These are phyloP conservation scores for Peronospora farinosa DNA, from an alignment of 352 stramenopile species.

Conservation along the genomic window DNA sequence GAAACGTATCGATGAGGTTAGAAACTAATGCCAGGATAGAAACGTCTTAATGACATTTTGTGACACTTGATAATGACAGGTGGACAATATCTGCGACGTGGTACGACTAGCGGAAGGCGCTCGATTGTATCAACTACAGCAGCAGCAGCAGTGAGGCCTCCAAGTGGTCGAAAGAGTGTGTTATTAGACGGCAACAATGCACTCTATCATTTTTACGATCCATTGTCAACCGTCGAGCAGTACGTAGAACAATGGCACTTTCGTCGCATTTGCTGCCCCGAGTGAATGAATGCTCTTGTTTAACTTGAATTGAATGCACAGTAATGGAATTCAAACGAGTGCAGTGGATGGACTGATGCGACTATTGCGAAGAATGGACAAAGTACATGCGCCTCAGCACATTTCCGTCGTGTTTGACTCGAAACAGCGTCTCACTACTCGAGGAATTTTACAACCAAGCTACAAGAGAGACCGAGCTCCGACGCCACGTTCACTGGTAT, in stretches of 20 bases:
- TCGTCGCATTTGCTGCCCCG: too few species aligned
- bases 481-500: constrained; percentile 31
- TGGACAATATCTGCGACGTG: too few species aligned
- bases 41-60: too few species aligned
- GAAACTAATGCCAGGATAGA: too few species aligned
- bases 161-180: constrained; percentile 29
- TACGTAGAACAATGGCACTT: constrained; percentile 10
- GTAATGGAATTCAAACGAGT: constrained; percentile 32
- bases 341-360: constrained; percentile 42
- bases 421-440: constrained; percentile 33
- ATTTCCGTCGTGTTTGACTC: constrained; percentile 64
- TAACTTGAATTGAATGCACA: constrained; percentile 1
- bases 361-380: constrained; percentile 41
- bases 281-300: not conserved
- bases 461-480: constrained; percentile 45
- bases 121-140: constrained; percentile 9
- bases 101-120: not conserved
- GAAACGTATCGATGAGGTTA: not conserved
- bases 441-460: constrained; percentile 40
- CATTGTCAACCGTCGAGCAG: constrained; percentile 29
- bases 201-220: constrained; percentile 56
- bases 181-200: constrained; percentile 64
- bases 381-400: constrained; percentile 39
- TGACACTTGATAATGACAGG: too few species aligned
- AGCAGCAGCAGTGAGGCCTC: not conserved